Evolutionary conservation across 805 yeast species (phyloP).

Genomic region (Metschnikowia gelsemii): DNA sequence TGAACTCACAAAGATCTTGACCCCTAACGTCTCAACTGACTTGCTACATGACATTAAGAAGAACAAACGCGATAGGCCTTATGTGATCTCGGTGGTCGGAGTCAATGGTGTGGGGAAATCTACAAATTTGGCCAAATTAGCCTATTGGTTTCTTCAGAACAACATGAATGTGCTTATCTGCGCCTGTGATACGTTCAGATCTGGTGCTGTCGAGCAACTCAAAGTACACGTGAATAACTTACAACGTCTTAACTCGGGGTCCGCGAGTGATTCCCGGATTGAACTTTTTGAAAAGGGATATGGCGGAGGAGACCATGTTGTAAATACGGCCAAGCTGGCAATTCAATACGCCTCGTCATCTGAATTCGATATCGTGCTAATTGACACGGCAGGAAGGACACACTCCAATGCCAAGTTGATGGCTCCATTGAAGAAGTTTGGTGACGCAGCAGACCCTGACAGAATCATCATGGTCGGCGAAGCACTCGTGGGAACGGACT

Average conservation of each 20-base stretch:
- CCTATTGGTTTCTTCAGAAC: conserved; percentile 93
- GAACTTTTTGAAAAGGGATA: conserved; percentile 93
- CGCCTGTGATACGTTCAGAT: conserved; percentile 96
- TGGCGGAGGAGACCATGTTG: conserved; percentile 93
- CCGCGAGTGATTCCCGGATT: conserved; percentile 43
- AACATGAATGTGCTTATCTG: conserved; percentile 83
- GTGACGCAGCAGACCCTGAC: conserved; percentile 92
- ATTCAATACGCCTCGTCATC: conserved; percentile 72
- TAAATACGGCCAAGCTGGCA: conserved; percentile 89
- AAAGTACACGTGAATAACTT: conserved; percentile 89
- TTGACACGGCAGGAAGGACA: conserved; percentile 97
- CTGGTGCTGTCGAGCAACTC: conserved; percentile 98
- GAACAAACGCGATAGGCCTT: conserved; percentile 54
- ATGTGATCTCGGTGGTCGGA: conserved; percentile 95
- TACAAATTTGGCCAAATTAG: conserved; percentile 88
- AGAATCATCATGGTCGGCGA: conserved; percentile 98
- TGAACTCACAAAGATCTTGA: conserved; percentile 72
- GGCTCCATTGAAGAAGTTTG: conserved; percentile 95
- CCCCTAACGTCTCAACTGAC: conserved; percentile 91
- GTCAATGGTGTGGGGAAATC: conserved; percentile 98
- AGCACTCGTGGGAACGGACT: conserved; percentile 95
- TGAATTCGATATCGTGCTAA: conserved; percentile 77
- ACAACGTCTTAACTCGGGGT: conserved; percentile 57
- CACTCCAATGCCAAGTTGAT: conserved; percentile 91
- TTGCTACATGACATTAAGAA: conserved; percentile 75